These are phyloP conservation scores for Orbilia quercus DNA, from an alignment of 2,329 filamentous ascomycete genomes.

Conservation along the genomic window DNA sequence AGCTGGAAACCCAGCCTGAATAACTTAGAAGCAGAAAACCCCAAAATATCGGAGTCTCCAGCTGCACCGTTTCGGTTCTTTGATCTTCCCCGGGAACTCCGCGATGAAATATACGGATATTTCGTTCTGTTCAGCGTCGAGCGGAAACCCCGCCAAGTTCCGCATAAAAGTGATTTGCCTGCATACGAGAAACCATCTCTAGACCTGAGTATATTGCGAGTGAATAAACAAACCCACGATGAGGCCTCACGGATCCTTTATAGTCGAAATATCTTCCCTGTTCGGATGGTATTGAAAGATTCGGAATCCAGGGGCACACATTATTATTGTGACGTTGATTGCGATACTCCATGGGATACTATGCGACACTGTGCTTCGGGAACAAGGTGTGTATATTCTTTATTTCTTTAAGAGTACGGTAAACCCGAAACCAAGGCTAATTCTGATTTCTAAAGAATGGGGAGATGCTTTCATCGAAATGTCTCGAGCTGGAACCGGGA, in stretches of 20 bases:
- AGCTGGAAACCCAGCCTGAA: too few relatives aligned
- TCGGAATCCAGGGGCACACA: not conserved
- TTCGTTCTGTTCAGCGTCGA: not conserved
- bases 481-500: not conserved
- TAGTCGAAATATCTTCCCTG: constrained; percentile 1
- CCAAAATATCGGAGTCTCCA: too few relatives aligned
- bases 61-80: constrained; percentile 2
- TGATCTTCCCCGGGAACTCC: constrained; percentile 25
- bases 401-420: not conserved
- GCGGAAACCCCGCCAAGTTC: too few relatives aligned
- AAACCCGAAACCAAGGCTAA: not conserved
- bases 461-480: not conserved
- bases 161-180: not conserved
- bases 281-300: not conserved
- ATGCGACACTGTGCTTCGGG: not conserved
- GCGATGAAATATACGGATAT: constrained; percentile 30
- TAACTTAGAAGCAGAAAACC: too few relatives aligned
- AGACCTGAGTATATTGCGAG: constrained; percentile 10
- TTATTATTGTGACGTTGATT: not conserved
- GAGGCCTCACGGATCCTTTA: constrained; percentile 20
- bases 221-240: constrained; percentile 11
- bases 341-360: not conserved
- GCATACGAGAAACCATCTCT: too few relatives aligned
- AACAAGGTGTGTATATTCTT: not conserved
- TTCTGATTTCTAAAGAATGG: not conserved